Evolutionary conservation across 1,284 basidiomycete species (phyloP), one percentile per base, ranked within the genome.

Genomic region (Leccinum variabile): DNA sequence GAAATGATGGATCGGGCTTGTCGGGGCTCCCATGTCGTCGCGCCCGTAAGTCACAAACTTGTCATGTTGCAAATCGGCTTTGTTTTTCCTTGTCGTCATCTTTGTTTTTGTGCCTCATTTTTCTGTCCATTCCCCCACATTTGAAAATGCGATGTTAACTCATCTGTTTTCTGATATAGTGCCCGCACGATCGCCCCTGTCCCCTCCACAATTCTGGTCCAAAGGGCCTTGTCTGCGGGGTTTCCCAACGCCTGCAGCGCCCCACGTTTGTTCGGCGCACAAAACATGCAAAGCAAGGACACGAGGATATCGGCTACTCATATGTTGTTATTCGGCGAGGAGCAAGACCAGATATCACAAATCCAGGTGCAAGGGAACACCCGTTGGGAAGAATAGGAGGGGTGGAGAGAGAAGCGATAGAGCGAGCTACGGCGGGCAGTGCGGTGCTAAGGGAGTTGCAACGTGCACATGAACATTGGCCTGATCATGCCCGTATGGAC

Each of bases 251-350:
- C 56, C 78, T 97, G 46, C 92, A 96, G 72, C 84, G 93, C 14
- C 96, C 97, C 7, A 77, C 81, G 9, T 97, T 97, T 76, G 81
- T 95, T 49, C 88, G 95, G 37, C 84, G 81, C 66, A 98, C 95
- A 6, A 97, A 97, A 74, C 93, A 96, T 74, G 88, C 89, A 14
- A 84, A 84, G 35, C 76, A 84, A 41, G 93, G 92, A 2, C 92
- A 97, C 69, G 94, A 97, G 76, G 90, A 95, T 67, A 84, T 88
- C 41, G 87, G 86, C 33, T 98, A 95, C 73, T 94, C 94, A 18
- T 99, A 99, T 73, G 87, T 98, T 46, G 90, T 96, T 32, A 84
- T 99, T 59, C 87, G 88, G 35, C 84, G 94, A 46, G 97, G 96
- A 1, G 65, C 78, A 28, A 82, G 96, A 59, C 95, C 88, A 57